Base-by-base conservation (phyloP, 345 rosid species). In the Gossypium ekmanianum region DNA sequence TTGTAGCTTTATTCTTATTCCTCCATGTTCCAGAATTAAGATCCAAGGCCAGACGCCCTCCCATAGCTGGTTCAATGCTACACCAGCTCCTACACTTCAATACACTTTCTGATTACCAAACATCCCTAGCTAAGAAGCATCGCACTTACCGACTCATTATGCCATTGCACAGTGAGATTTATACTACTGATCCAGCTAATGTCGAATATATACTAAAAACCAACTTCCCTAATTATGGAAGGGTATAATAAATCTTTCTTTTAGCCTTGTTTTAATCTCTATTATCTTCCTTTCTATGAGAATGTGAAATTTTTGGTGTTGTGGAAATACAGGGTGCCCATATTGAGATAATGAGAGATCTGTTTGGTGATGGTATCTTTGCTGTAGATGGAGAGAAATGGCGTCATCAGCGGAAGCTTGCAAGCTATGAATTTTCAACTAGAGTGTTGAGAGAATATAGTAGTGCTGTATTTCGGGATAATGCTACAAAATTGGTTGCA, bases 351-450 rank as follows among this genome's bases (percentile, higher is more conserved):
- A 17, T 82, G 43, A 66, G 74, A 1, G 83, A 74, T 62, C 74
- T 84, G 9, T 75, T 84, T 10, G 85, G 87, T 59, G 80, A 84
- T 69, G 87, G 85, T 8, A 84, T 84, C 63, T 81, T 84, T 76
- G 68, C 76, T 2, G 85, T 84, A 41, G 83, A 84, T 66, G 87
- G 85, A 11, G 87, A 84, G 7, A 81, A 81, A 45, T 84, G 87
- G 87, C 78, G 78, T 12, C 80, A 77, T 41, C 85, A 84, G 34
- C 78, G 85, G 57, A 84, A 81, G 72, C 8, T 77, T 20, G 66
- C 87, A 2, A 84, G 83, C 79, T 66, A 77, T 56, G 84, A 79
- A 62, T 84, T 84, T 62, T 81, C 85, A 14, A 75, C 80, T 14
- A 73, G 45, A 74, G 69, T 66, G 2, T 67, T 79, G 64, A 84